Evolutionary conservation across 805 yeast genomes (phyloP).

Genomic region (Nematodospora valgi): DNA sequence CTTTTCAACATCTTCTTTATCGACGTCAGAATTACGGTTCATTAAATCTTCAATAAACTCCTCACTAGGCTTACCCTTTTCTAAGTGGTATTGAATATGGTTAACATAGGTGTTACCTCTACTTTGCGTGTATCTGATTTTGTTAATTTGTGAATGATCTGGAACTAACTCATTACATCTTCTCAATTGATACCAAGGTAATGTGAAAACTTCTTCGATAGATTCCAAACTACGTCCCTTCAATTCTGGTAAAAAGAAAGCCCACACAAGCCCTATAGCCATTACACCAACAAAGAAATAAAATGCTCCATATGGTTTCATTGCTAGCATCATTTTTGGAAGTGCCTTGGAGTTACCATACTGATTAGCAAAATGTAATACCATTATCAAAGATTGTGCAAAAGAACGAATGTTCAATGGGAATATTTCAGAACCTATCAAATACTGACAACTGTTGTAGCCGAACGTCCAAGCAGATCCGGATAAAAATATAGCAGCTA

Average conservation of each 20-base stretch:
- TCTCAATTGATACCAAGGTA: slow-evolving; percentile 54
- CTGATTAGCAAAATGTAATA: slow-evolving; percentile 51
- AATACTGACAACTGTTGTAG: slow-evolving; percentile 51
- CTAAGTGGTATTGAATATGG: slow-evolving; percentile 11
- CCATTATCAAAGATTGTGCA: slow-evolving; percentile 49
- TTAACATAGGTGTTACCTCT: slow-evolving; percentile 13
- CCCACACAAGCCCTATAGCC: slow-evolving; percentile 36
- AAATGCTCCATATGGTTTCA: slow-evolving; percentile 49
- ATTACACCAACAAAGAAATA: slow-evolving; percentile 45
- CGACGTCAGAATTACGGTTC: slow-evolving; percentile 2
- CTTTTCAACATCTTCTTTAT: slow-evolving; percentile 2
- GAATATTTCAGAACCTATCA: slow-evolving; percentile 50
- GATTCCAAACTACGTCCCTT: slow-evolving; percentile 45
- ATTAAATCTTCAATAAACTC: slow-evolving; percentile 12
- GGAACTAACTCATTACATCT: slow-evolving; percentile 49
- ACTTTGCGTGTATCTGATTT: slow-evolving; percentile 15
- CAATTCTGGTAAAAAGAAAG: slow-evolving; percentile 46
- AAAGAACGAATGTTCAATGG: slow-evolving; percentile 47
- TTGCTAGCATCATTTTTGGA: slow-evolving; percentile 44
- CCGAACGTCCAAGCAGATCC: slow-evolving; percentile 59
- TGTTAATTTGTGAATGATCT: slow-evolving; percentile 41
- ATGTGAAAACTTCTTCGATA: slow-evolving; percentile 46
- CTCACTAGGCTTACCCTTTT: slow-evolving; percentile 8
- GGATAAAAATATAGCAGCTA: slow-evolving; percentile 44
- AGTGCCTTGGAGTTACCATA: slow-evolving; percentile 52